Percentiles rank a stretch among this genome's conserved stretches.
Conservation (phyloP, 257 asterid species). For the Solanum chiquidenum region DNA sequence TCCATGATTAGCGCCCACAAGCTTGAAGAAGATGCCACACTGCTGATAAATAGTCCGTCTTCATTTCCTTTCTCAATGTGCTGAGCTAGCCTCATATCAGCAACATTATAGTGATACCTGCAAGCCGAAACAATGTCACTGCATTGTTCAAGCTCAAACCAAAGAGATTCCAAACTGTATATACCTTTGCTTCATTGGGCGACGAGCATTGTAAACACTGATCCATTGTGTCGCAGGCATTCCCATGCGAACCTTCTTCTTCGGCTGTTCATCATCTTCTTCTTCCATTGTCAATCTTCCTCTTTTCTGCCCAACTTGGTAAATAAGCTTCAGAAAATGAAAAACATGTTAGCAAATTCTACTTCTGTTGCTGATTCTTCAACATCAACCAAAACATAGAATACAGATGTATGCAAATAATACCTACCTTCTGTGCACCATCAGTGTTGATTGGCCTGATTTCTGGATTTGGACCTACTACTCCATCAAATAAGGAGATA, state of each 20-base stretch:
- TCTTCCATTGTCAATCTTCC: slow-evolving; percentile 40
- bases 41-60: slow-evolving; percentile 42
- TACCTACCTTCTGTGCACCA: slow-evolving; percentile 62
- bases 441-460: slow-evolving; percentile 51
- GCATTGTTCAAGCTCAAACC: neutral
- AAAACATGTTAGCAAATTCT: neutral
- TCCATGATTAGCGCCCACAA: slow-evolving; percentile 58
- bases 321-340: slow-evolving; percentile 22
- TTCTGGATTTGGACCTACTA: slow-evolving; percentile 45
- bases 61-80: slow-evolving; percentile 45
- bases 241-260: slow-evolving; percentile 47
- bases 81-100: slow-evolving; percentile 35
- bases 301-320: slow-evolving; percentile 51
- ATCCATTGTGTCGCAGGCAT: slow-evolving; percentile 62
- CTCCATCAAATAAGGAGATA: slow-evolving; percentile 45
- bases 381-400: neutral
- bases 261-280: slow-evolving; percentile 41
- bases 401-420: neutral
- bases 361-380: neutral
- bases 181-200: slow-evolving; percentile 59
- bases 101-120: slow-evolving; percentile 51
- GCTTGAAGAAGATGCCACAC: slow-evolving; percentile 42
- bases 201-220: slow-evolving; percentile 47
- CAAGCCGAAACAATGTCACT: slow-evolving; percentile 1
- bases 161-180: neutral